These are phyloP conservation scores for Didymella keratinophila DNA, from an alignment of 2,329 filamentous ascomycete genomes.

Conservation along the genomic window DNA sequence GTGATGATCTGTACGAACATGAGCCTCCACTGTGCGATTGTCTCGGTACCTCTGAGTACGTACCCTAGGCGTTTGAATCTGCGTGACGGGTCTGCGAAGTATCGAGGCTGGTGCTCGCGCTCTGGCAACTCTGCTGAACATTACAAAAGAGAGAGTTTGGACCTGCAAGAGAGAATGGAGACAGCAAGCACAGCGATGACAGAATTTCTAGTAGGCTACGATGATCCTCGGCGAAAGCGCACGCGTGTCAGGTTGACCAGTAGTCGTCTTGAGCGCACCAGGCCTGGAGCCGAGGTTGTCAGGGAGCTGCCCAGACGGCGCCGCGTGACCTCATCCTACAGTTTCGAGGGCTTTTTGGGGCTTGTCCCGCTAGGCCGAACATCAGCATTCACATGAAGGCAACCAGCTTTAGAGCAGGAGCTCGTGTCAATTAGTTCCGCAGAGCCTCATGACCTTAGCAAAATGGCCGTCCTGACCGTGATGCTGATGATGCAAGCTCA, in stretches of 20 bases:
- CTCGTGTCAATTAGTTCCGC: too few relatives aligned
- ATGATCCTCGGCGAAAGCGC: slow-evolving; percentile 17
- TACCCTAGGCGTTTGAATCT: slow-evolving; percentile 44
- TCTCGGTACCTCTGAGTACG: slow-evolving; percentile 4
- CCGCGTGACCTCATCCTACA: slow-evolving; percentile 7
- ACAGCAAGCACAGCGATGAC: neutral
- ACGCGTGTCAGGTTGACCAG: slow-evolving; percentile 16
- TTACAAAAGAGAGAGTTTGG: slow-evolving; percentile 29
- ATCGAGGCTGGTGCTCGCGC: slow-evolving; percentile 50
- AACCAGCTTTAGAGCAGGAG: too few relatives aligned
- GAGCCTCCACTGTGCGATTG: slow-evolving; percentile 10
- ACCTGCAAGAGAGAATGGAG: neutral
- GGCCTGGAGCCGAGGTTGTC: slow-evolving; percentile 18
- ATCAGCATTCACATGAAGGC: too few relatives aligned
- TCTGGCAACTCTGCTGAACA: slow-evolving; percentile 53
- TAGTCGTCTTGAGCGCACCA: slow-evolving; percentile 1
- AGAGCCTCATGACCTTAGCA: too few relatives aligned
- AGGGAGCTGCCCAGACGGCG: slow-evolving; percentile 7
- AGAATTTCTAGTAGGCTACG: slow-evolving; percentile 14
- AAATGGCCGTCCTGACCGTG: too few relatives aligned
- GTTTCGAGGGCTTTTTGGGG: neutral
- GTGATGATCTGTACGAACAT: slow-evolving; percentile 38
- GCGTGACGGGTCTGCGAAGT: slow-evolving; percentile 44
- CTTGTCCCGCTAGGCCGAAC: slow-evolving; percentile 9
- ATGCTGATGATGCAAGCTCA: too few relatives aligned